Conservation (phyloP, 2,329 filamentous ascomycete genomes). For the Penicillium sp. region DNA sequence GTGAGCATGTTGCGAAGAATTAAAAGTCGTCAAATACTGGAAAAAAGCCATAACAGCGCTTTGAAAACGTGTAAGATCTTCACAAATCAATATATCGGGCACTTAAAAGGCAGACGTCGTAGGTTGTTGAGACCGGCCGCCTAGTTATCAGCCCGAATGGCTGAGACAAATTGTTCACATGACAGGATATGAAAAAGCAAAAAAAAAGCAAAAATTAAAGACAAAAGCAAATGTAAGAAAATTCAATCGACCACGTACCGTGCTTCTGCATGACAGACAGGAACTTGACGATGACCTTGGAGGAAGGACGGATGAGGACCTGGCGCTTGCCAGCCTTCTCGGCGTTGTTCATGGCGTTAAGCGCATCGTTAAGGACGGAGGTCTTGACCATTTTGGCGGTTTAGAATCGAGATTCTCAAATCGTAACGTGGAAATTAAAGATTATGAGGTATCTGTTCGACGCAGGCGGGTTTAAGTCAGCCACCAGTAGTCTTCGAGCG, state of each 20-base stretch:
- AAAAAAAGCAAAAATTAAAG: constrained; percentile 1
- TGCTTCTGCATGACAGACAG: constrained; percentile 98
- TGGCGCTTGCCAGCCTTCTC: constrained; percentile 99
- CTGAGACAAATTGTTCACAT: constrained; percentile 7
- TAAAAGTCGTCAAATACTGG: constrained; percentile 86
- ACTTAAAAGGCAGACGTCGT: constrained; percentile 99
- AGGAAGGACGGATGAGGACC: constrained; percentile 94
- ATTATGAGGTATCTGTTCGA: constrained; percentile 40
- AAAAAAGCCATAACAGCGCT: constrained; percentile 42
- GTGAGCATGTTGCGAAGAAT: constrained; percentile 84
- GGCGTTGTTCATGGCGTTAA: constrained; percentile 99
- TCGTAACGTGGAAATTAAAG: constrained; percentile 35
- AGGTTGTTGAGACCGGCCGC: constrained; percentile 76
- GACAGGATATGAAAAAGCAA: not conserved
- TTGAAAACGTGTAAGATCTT: constrained; percentile 97
- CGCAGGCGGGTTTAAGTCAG: constrained; percentile 48
- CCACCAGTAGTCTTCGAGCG: constrained; percentile 64
- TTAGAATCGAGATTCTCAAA: constrained; percentile 52
- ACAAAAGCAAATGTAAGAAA: constrained; percentile 5
- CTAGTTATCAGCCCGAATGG: constrained; percentile 99
- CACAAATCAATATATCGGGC: constrained; percentile 89
- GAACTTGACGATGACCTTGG: constrained; percentile 99
- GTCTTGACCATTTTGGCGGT: constrained; percentile 97
- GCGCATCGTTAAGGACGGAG: constrained; percentile 98
- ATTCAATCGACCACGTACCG: constrained; percentile 65